Conservation (phyloP, 768 basidiomycete species). For the Collybia nuda region DNA sequence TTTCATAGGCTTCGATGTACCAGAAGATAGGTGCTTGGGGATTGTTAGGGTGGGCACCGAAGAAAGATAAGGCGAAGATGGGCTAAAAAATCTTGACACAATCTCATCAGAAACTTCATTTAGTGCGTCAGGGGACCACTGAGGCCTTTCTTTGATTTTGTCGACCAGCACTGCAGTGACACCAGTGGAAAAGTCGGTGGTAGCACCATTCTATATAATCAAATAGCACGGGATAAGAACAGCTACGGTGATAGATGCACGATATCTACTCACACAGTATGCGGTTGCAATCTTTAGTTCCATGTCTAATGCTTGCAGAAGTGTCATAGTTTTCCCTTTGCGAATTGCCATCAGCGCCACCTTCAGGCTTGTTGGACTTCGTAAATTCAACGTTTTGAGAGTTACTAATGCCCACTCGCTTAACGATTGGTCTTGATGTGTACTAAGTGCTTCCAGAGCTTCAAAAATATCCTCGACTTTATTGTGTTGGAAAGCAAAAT, state of each 20-base stretch:
- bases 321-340: conserved; percentile 57
- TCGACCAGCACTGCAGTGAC: conserved; percentile 64
- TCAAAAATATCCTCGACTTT: conserved; percentile 71
- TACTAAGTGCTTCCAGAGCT: conserved; percentile 46
- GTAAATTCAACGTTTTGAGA: conserved; percentile 54
- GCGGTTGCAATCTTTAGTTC: conserved; percentile 89
- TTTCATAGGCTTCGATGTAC: conserved; percentile 29
- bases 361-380: conserved; percentile 92
- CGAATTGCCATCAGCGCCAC: conserved; percentile 83
- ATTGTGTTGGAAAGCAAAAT: conserved; percentile 71
- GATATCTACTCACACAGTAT: conserved; percentile 68
- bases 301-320: conserved; percentile 74
- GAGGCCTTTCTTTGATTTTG: conserved; percentile 49
- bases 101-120: conserved; percentile 61
- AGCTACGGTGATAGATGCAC: neutral
- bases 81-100: conserved; percentile 65
- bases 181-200: conserved; percentile 81
- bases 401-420: conserved; percentile 77
- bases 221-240: too few relatives aligned
- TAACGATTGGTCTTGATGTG: conserved; percentile 43
- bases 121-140: conserved; percentile 71
- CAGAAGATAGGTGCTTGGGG: conserved; percentile 28
- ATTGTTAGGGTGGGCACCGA: conserved; percentile 44
- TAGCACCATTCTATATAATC: conserved; percentile 61
- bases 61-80: conserved; percentile 45